These are phyloP conservation scores for Arabidopsis lyrata DNA, from an alignment of 441 rosid genomes.

Conservation along the genomic window DNA sequence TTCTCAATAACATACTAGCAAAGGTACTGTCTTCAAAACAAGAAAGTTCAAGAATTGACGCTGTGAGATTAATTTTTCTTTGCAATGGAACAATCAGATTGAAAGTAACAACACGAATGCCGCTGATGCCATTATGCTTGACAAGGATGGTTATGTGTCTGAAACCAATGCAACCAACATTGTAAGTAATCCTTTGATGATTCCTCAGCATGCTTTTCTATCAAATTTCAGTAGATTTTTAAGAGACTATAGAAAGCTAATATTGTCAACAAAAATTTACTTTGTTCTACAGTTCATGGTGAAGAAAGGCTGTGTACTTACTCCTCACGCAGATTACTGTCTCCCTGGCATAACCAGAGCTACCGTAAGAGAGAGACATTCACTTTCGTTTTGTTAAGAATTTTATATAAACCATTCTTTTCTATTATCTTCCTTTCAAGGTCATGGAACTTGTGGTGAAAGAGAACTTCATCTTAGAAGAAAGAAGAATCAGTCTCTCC, in stretches of 20 bases:
- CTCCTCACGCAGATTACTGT: constrained; percentile 96
- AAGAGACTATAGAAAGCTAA: neutral
- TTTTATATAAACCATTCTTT: constrained; percentile 6
- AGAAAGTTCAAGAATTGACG: neutral
- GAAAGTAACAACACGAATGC: constrained; percentile 83
- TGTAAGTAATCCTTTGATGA: constrained; percentile 53
- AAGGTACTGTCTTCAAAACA: constrained; percentile 58
- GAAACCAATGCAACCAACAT: constrained; percentile 96
- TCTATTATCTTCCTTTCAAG: constrained; percentile 38
- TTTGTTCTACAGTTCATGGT: constrained; percentile 70
- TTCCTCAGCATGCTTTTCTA: neutral
- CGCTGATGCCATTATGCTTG: constrained; percentile 89
- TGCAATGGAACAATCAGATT: constrained; percentile 45
- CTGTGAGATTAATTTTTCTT: neutral
- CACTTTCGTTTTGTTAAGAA: constrained; percentile 1
- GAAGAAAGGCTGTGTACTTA: constrained; percentile 81
- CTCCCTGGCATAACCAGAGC: constrained; percentile 94
- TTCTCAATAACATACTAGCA: constrained; percentile 84
- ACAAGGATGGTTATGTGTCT: constrained; percentile 88
- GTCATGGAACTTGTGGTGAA: constrained; percentile 77
- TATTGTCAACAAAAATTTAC: constrained; percentile 1
- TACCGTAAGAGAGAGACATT: constrained; percentile 58
- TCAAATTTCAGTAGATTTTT: no score
- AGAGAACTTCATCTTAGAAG: constrained; percentile 68
- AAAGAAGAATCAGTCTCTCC: constrained; percentile 72